Conservation (phyloP, 2,329 filamentous ascomycete species). For the Neonectria faginata region DNA sequence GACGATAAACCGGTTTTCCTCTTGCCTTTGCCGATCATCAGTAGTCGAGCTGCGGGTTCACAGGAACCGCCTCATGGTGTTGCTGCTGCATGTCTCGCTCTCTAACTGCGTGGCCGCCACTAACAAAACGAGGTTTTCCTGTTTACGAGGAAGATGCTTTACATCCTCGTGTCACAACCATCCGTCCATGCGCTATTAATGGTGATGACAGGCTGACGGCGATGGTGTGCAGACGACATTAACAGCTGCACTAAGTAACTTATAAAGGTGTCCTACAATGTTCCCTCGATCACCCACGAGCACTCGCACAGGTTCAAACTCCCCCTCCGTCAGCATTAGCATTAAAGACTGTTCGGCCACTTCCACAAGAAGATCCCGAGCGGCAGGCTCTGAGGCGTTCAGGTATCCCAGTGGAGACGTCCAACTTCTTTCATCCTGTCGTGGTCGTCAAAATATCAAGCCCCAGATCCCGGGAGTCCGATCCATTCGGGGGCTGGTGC, state of each 20-base stretch:
- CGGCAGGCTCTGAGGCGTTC: constrained; percentile 1
- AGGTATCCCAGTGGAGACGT: constrained; percentile 12
- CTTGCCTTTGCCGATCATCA: constrained; percentile 18
- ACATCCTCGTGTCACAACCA: not conserved
- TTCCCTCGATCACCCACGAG: not conserved
- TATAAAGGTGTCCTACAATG: not conserved
- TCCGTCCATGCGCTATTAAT: not conserved
- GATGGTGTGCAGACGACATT: not conserved
- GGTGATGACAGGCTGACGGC: not conserved
- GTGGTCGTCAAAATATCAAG: constrained; percentile 12
- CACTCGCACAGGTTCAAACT: not conserved
- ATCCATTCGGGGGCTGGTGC: constrained; percentile 19
- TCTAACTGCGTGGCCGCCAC: not conserved
- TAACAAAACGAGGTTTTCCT: not conserved
- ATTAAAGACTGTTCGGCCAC: not conserved
- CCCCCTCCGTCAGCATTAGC: not conserved
- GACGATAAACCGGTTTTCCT: constrained; percentile 19
- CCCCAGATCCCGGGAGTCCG: constrained; percentile 14
- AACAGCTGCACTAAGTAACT: not conserved
- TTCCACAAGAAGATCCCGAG: not conserved
- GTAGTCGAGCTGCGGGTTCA: not conserved
- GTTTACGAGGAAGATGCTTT: not conserved
- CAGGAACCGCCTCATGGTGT: not conserved
- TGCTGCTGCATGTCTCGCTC: not conserved
- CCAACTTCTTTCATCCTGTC: constrained; percentile 23